Percentiles rank a stretch among this genome's conserved stretches.
Evolutionary conservation across 1,284 basidiomycete genomes (phyloP).

Genomic region (Cryptococcus sp.): DNA sequence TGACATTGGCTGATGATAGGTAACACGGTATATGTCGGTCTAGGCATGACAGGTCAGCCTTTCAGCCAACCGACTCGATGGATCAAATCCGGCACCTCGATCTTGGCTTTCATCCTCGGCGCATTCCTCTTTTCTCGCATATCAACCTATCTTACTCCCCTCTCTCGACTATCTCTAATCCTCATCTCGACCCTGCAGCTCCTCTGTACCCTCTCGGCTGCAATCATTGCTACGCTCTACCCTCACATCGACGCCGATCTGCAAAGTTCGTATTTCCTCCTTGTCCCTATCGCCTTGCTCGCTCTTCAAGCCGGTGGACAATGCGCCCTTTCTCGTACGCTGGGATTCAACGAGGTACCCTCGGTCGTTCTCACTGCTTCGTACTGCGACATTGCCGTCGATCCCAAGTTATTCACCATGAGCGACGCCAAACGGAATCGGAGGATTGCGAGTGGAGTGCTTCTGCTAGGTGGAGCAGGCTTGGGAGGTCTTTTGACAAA

Average conservation of each 20-base stretch:
- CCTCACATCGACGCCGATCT: background rate
- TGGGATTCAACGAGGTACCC: slow-evolving; percentile 15
- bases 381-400: slow-evolving; percentile 17
- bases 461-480: slow-evolving; percentile 10
- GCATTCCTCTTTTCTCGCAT: slow-evolving; percentile 13
- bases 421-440: slow-evolving; percentile 16
- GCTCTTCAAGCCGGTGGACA: slow-evolving; percentile 13
- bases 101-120: slow-evolving; percentile 15
- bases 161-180: slow-evolving; percentile 5
- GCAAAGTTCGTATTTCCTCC: slow-evolving; percentile 9
- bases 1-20: slow-evolving; percentile 1
- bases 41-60: slow-evolving; percentile 14
- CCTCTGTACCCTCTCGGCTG: slow-evolving; percentile 5
- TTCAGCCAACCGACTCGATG: slow-evolving; percentile 11
- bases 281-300: slow-evolving; percentile 13
- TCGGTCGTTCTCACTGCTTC: slow-evolving; percentile 14
- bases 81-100: slow-evolving; percentile 15
- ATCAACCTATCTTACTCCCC: slow-evolving; percentile 4
- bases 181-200: slow-evolving; percentile 4
- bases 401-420: slow-evolving; percentile 9
- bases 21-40: slow-evolving; percentile 17
- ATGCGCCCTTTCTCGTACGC: slow-evolving; percentile 12
- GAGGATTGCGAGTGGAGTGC: slow-evolving; percentile 7
- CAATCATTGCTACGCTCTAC: slow-evolving; percentile 4
- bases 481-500: slow-evolving; percentile 13